Percentiles rank a stretch among this genome's conserved stretches.
Conservation (phyloP, 257 asterid genomes). For the Nicotiana undulata region DNA sequence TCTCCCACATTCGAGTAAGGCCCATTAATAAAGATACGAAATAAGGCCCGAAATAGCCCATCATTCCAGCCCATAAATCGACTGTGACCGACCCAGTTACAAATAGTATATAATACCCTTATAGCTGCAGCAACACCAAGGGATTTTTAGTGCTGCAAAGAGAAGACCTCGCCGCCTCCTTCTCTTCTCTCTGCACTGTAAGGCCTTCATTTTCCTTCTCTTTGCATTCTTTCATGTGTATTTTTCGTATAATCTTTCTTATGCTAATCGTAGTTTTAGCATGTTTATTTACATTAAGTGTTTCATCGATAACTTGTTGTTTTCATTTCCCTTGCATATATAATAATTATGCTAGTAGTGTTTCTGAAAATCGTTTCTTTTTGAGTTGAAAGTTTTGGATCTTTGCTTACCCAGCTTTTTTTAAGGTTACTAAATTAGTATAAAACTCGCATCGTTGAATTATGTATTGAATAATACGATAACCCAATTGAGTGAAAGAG, state of each 20-base stretch:
- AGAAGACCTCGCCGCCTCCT: constrained; percentile 6
- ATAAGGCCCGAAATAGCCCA: background rate
- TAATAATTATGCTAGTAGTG: background rate
- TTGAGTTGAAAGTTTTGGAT: too few species aligned
- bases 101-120: background rate
- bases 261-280: background rate
- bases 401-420: too few species aligned
- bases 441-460: too few species aligned
- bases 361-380: too few species aligned
- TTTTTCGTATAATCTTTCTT: background rate
- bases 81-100: background rate
- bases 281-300: too few species aligned
- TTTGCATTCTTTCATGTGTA: background rate
- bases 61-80: background rate
- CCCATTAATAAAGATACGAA: background rate
- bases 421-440: too few species aligned
- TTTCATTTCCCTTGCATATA: background rate
- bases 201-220: background rate
- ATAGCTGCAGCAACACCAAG: background rate
- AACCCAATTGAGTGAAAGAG: too few species aligned
- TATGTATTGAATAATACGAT: too few species aligned
- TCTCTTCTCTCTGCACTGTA: constrained; percentile 5
- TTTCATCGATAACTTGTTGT: background rate
- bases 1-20: background rate
- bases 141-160: background rate